Conservation (phyloP, 148 eudicot species). For the Fagopyrum esculentum region DNA sequence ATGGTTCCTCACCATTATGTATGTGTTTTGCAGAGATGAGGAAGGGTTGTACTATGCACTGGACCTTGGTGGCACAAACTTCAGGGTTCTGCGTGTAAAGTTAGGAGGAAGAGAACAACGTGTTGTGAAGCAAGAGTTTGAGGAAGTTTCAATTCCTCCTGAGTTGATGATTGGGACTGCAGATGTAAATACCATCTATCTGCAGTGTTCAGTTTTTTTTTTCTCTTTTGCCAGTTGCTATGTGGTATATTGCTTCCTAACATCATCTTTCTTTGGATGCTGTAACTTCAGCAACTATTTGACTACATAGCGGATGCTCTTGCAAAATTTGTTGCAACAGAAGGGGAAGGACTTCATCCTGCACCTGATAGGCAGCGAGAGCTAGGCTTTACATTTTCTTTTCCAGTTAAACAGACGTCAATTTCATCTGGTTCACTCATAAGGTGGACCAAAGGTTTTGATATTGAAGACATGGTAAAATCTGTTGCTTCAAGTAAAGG, state of each 20-base stretch:
- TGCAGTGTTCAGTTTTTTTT: neutral
- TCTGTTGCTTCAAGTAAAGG: neutral
- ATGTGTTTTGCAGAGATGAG: conserved; percentile 52
- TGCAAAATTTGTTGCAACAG: conserved; percentile 82
- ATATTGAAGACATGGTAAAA: conserved; percentile 66
- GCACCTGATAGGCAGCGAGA: conserved; percentile 79
- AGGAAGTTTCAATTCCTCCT: conserved; percentile 78
- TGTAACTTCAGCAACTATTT: conserved; percentile 65
- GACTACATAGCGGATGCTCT: conserved; percentile 83
- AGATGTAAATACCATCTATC: conserved; percentile 39
- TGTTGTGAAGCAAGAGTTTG: conserved; percentile 60
- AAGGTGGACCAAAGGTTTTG: conserved; percentile 94
- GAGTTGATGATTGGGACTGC: conserved; percentile 80
- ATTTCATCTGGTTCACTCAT: conserved; percentile 74
- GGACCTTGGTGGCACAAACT: conserved; percentile 98
- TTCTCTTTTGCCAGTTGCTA: neutral
- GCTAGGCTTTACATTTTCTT: conserved; percentile 96
- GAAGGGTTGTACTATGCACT: conserved; percentile 86
- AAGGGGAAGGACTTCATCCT: conserved; percentile 70
- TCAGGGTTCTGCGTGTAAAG: conserved; percentile 79
- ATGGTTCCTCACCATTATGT: neutral
- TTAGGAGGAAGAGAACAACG: conserved; percentile 73
- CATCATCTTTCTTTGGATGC: conserved; percentile 8
- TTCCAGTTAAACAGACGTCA: conserved; percentile 84
- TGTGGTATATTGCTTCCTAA: conserved; percentile 15